Base-by-base conservation (phyloP, 2,329 filamentous ascomycete species). In the Penicillium sp. region DNA sequence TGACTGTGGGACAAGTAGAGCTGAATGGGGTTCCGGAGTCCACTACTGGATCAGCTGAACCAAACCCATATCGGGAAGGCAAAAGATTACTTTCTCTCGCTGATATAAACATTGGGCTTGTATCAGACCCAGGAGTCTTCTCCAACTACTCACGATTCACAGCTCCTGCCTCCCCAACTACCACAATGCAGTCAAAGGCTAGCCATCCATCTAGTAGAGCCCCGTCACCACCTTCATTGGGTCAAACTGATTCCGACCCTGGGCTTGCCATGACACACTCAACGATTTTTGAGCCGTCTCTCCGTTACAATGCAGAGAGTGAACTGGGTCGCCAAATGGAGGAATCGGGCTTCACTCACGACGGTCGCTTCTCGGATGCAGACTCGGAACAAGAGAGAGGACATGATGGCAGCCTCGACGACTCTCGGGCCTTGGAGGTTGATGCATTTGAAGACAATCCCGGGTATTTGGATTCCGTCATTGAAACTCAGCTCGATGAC, bases 121-220 rank as follows among this genome's bases (percentile, higher is more conserved):
- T 82, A 16, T 80, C 79, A 3, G 77, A 81, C 55, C 71, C 77
- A 3, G 71, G 74, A 3, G 75, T 78, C n/a, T 81, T 82, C 48
- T 74, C 76, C 3, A 77, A 75, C 21, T 74, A 78, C 59, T 71
- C 76, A 37, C 67, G 70, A 5, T 77, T 77, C 31, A 63, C 63
- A 5, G 54, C 60, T 8, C 71, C 68, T 33, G 53, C 63, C 3
- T 74, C 68, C 10, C 70, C 72, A 10, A 64, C 69, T 18, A 69
- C 68, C 24, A 68, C 69, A 10, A 66, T 69, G 56, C 69, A 67
- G 9, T 69, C 71, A 13, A 72, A 70, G 44, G 59, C 55, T n/a
- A 70, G 67, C 46, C 65, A 66, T 23, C 54, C 63, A 18, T 63
- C 67, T 5, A 69, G 66, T 48, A 64, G 64, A 52, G 55, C 63